A percentile compares a stretch with the other conserved stretches of the same genome.
Conservation (phyloP, 768 basidiomycete genomes). For the Tubosaeta sp. region DNA sequence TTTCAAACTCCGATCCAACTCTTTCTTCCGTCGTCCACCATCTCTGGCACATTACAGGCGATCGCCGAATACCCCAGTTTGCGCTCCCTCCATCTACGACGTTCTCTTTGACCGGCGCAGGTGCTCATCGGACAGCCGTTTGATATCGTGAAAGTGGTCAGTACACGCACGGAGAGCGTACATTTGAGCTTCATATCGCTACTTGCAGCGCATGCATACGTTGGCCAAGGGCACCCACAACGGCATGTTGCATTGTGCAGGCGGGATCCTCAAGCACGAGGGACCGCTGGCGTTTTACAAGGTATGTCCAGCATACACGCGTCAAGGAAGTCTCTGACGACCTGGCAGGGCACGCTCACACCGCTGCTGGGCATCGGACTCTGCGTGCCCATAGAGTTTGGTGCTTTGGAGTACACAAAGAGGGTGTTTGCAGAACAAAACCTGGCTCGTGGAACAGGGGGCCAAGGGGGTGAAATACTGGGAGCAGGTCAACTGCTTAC, state of each 20-base stretch:
- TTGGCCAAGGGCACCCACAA: slow-evolving; percentile 83
- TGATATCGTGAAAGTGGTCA: slow-evolving; percentile 94
- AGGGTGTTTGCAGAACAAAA: slow-evolving; percentile 71
- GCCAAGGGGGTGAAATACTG: slow-evolving; percentile 59
- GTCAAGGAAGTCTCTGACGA: slow-evolving; percentile 1
- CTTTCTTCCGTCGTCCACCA: no score
- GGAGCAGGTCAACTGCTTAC: slow-evolving; percentile 61
- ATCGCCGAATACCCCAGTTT: no score
- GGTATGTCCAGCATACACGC: slow-evolving; percentile 37
- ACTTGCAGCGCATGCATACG: slow-evolving; percentile 85
- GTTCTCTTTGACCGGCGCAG: slow-evolving; percentile 34
- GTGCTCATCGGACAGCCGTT: slow-evolving; percentile 92
- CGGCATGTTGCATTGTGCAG: slow-evolving; percentile 85
- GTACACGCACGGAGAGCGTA: slow-evolving; percentile 28
- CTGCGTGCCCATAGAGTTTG: slow-evolving; percentile 96
- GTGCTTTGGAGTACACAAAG: slow-evolving; percentile 81
- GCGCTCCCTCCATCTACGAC: not conserved
- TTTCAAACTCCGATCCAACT: no score
- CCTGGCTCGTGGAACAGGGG: slow-evolving; percentile 51
- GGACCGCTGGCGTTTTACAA: slow-evolving; percentile 96
- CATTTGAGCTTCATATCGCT: slow-evolving; percentile 5
- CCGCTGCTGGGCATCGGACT: slow-evolving; percentile 89
- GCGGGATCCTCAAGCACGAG: slow-evolving; percentile 86
- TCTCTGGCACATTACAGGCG: no score
- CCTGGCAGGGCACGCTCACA: slow-evolving; percentile 74